Base-by-base conservation (phyloP, 2,329 filamentous ascomycete species). In the Ceratocystis papillata region DNA sequence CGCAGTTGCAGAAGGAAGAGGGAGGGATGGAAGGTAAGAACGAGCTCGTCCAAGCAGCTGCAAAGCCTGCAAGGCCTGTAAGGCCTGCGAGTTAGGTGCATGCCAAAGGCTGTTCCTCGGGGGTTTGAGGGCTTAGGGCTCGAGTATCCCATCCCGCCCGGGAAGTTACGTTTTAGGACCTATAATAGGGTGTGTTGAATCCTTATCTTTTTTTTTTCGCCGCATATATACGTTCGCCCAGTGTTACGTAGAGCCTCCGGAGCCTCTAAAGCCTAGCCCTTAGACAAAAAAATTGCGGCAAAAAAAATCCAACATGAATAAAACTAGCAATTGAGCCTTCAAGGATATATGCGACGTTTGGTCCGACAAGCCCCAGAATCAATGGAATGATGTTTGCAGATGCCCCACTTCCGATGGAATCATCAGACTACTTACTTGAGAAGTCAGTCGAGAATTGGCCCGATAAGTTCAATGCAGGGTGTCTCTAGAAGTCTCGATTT, bases 341-440 rank as follows among this genome's bases (percentile, higher is more conserved):
- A n/a, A 30, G 28, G 12, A 59, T 33, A 17, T n/a, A n/a, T 37
- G 25, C 33, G 30, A 30, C 7, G 15, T 37, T n/a, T 37, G 55
- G 55, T 28, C 37, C 55, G 30, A 37, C 55, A 30, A 33, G 33
- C 25, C n/a, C 28, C 8, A 59, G 28, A 59, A 22, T 33, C 57
- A 5, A 64, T 67, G 53, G 62, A 64, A 44, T 67, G 65, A 67
- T 67, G 48, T 61, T 53, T 67, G 65, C 65, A 67, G 61, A 67
- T 67, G 62, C 62, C 20, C 55, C 55, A 59, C 55, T 59, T 25
- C 28, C 17, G 6, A 59, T 37, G 55, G 55, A 59, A 59, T 59
- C 55, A 59, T 59, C 55, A 59, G 55, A 59, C 55, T 59, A 59
- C 55, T 37, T 59, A 2, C 17, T 37, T 33, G 28, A 33, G 55